These are phyloP conservation scores for Populus hybrid DNA, from an alignment of 441 rosid species.

Conservation along the genomic window DNA sequence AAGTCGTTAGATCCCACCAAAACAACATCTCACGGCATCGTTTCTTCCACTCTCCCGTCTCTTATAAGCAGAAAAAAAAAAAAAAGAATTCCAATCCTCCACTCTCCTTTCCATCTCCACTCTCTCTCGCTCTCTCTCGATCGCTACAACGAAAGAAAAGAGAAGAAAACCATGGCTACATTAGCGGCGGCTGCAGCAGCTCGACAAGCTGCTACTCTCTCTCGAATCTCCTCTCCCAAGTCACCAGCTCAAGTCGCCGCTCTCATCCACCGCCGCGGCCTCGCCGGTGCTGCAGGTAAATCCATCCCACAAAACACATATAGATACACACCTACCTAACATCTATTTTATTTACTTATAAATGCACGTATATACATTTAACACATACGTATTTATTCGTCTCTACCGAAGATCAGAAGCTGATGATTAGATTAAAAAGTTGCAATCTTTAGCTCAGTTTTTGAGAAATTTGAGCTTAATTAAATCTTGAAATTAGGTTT, in stretches of 20 bases:
- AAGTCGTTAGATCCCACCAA: no score
- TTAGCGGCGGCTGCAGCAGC: constrained; percentile 40
- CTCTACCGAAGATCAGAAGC: not conserved
- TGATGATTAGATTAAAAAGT: not conserved
- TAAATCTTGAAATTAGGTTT: not conserved
- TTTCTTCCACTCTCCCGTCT: not conserved
- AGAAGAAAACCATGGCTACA: constrained; percentile 42
- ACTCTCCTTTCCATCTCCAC: not conserved
- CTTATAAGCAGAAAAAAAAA: not conserved
- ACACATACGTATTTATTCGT: not conserved
- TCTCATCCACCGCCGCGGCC: constrained; percentile 67
- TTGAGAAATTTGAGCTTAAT: not conserved
- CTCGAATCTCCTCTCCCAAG: constrained; percentile 42
- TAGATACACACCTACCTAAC: not conserved
- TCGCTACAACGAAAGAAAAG: constrained; percentile 5
- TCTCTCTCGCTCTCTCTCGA: not conserved
- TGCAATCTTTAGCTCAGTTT: not conserved
- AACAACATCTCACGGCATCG: not conserved
- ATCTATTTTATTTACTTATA: not conserved
- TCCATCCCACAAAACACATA: not conserved
- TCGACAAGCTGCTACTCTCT: constrained; percentile 51
- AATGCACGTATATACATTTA: not conserved
- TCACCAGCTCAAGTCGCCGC: constrained; percentile 36
- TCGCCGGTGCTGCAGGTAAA: constrained; percentile 81
- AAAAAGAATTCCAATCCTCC: not conserved